Evolutionary conservation across 2,329 filamentous ascomycete species (phyloP), one percentile per base, ranked within the genome.

Genomic region (Neodidymelliopsis sp.): DNA sequence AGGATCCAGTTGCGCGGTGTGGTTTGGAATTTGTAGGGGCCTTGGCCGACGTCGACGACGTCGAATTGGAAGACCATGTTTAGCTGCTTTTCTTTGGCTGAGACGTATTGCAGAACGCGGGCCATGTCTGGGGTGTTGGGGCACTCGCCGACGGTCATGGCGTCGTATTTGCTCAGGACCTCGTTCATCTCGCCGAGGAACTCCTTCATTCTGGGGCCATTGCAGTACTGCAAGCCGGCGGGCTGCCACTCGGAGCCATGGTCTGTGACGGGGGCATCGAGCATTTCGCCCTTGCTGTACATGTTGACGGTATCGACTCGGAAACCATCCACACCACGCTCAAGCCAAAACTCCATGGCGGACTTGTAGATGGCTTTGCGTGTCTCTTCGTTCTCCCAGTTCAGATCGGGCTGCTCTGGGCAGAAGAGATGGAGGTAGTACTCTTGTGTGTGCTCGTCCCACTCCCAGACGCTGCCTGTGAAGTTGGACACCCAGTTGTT

Each of bases 391-490:
- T 87, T 88, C 64, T 92, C 88, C 89, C 89, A 94, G 73, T 94
- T 94, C n/a, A 94, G 78, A 60, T 94, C 90, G 0, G 90, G 90
- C 67, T 93, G 90, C 56, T 89, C 84, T 4, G 81, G 81, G 6
- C 86, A 84, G 69, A 90, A 95, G 9, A 94, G 79, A 53, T 88
- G 85, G 0, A 92, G 81, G 62, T 90, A 92, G 69, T 90, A 92
- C 71, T 92, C 36, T 80, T 67, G 78, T 0, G 88, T 90, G n/a
- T 73, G 67, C 57, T 89, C 84, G 60, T 91, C 88, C 76, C 84
- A 92, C 50, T 85, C 77, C 88, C 87, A 90, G 0, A 81, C 79
- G 50, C 77, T 83, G 42, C 81, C 81, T n/a, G 69, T 70, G 84
- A 88, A 74, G 79, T 84, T 75, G 72, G 81, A 57, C 73, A 80